Evolutionary conservation across 352 stramenopile species (phyloP).

Genomic region (Phytophthora pseudosyringae): DNA sequence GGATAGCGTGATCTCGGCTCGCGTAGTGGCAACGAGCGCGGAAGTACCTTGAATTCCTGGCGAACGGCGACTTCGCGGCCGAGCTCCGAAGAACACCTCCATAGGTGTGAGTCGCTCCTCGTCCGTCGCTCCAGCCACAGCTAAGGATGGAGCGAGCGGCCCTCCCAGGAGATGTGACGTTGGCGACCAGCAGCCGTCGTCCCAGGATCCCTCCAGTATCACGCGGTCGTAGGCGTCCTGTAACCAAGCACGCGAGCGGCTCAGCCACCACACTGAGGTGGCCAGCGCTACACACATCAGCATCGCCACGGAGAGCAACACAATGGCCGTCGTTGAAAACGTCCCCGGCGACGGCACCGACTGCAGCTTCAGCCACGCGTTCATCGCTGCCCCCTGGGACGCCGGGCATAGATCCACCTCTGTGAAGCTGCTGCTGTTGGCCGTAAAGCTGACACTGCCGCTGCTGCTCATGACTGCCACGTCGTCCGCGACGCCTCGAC

Average conservation of each 20-base stretch:
- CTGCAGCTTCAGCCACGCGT: constrained; percentile 64
- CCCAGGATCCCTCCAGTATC: constrained; percentile 37
- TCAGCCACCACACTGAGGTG: constrained; percentile 57
- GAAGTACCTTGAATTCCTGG: constrained; percentile 34
- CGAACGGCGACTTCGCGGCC: constrained; percentile 40
- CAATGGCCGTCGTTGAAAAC: constrained; percentile 65
- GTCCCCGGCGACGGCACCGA: constrained; percentile 40
- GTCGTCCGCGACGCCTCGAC: constrained; percentile 49
- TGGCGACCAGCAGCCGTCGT: constrained; percentile 40
- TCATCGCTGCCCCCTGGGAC: constrained; percentile 43
- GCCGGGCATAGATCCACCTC: constrained; percentile 59
- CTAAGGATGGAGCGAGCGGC: constrained; percentile 29
- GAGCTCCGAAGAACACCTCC: constrained; percentile 57
- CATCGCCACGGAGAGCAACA: constrained; percentile 51
- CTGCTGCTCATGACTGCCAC: constrained; percentile 25
- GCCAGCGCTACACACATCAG: constrained; percentile 44
- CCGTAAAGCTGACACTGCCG: constrained; percentile 17
- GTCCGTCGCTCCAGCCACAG: constrained; percentile 21
- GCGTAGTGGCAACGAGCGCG: constrained; percentile 46
- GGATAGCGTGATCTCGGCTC: constrained; percentile 59
- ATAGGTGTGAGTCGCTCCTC: constrained; percentile 53
- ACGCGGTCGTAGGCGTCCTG: constrained; percentile 42
- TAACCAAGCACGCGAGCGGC: constrained; percentile 48
- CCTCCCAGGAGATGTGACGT: constrained; percentile 43
- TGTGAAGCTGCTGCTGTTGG: constrained; percentile 23